These are phyloP conservation scores for Fusarium globosum DNA, from an alignment of 2,329 filamentous ascomycete species.

Conservation along the genomic window DNA sequence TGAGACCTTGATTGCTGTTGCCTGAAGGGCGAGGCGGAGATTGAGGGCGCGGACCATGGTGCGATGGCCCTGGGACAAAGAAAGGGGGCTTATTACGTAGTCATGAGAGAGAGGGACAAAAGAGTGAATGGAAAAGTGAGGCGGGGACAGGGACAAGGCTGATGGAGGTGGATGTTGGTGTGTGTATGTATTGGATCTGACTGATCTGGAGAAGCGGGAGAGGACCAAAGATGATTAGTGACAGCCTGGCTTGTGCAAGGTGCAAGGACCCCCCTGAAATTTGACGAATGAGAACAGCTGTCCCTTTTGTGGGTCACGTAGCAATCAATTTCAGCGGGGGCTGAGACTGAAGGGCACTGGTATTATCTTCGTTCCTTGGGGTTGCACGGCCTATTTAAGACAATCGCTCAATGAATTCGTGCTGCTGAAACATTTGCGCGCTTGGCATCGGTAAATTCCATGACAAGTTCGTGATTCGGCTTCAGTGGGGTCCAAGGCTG, in stretches of 20 bases:
- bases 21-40: conserved; percentile 46
- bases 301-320: conserved; percentile 33
- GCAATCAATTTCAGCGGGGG: background rate
- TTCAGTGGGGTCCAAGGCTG: background rate
- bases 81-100: background rate
- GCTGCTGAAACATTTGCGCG: background rate
- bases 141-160: conserved; percentile 8
- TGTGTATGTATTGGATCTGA: conserved; percentile 17
- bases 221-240: conserved; percentile 24
- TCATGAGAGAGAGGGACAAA: conserved; percentile 10
- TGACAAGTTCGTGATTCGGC: conserved; percentile 3
- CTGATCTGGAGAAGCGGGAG: conserved; percentile 13
- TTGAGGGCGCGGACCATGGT: conserved; percentile 45
- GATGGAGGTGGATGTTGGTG: background rate
- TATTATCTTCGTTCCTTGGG: conserved; percentile 1
- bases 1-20: conserved; percentile 47
- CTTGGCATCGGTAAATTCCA: background rate
- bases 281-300: conserved; percentile 34
- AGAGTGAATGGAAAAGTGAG: background rate
- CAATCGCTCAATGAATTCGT: background rate
- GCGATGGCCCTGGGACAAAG: background rate
- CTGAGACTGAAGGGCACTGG: background rate
- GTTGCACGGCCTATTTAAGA: background rate
- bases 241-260: conserved; percentile 38
- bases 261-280: background rate